A percentile compares a stretch with the other conserved stretches of the same genome.
Conservation (phyloP, 129 eudicot genomes). For the Scalesia atractyloides region DNA sequence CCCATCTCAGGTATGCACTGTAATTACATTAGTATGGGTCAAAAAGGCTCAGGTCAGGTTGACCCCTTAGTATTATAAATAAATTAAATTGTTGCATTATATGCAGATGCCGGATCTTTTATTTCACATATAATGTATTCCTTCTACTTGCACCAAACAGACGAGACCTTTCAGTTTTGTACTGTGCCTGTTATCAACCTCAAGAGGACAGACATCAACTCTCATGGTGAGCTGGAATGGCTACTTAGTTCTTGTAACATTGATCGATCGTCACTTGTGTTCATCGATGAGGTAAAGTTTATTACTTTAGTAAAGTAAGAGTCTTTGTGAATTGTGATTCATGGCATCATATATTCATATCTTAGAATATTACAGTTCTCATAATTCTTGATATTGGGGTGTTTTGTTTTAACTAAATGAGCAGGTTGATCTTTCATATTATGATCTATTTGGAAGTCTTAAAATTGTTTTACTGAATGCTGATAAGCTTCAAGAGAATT, state of each 20-base stretch:
- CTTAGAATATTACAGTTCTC: neutral
- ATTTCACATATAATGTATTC: conserved; percentile 71
- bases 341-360: neutral
- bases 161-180: conserved; percentile 44
- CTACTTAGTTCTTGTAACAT: conserved; percentile 57
- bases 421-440: conserved; percentile 81
- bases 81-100: neutral
- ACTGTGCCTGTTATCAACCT: conserved; percentile 73
- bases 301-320: conserved; percentile 1
- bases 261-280: conserved; percentile 52
- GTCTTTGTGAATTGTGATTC: neutral
- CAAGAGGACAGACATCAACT: conserved; percentile 57
- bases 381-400: neutral
- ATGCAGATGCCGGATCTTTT: conserved; percentile 71
- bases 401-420: neutral
- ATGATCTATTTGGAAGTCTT: conserved; percentile 78
- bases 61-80: too few relatives aligned
- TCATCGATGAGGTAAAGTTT: conserved; percentile 61
- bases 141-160: conserved; percentile 52
- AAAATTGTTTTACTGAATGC: conserved; percentile 64
- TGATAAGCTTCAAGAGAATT: conserved; percentile 53
- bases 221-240: conserved; percentile 69
- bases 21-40: neutral
- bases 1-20: conserved; percentile 49
- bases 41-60: neutral